A percentile compares a stretch with the other conserved stretches of the same genome.
Evolutionary conservation across 345 rosid species (phyloP).

Genomic region (Cochlearia excelsa): DNA sequence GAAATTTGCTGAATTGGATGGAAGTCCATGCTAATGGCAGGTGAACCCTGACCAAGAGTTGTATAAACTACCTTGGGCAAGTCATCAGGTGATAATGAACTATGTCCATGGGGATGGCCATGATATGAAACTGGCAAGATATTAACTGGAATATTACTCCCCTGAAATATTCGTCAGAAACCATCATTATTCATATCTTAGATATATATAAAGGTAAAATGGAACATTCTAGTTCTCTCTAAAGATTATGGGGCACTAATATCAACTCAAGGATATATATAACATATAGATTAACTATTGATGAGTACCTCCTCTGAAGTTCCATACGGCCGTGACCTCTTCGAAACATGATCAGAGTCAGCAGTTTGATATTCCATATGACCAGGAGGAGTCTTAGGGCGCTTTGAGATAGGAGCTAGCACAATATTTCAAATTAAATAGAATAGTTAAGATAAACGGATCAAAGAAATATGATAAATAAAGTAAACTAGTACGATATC

Average conservation of each 20-base stretch:
- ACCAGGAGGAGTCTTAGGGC: slow-evolving; percentile 68
- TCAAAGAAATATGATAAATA: not conserved
- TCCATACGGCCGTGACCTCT: slow-evolving; percentile 73
- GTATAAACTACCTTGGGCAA: slow-evolving; percentile 65
- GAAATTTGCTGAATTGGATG: slow-evolving; percentile 74
- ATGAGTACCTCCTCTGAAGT: slow-evolving; percentile 64
- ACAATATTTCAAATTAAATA: slow-evolving; percentile 12
- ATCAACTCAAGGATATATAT: slow-evolving; percentile 7
- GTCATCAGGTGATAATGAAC: slow-evolving; percentile 68
- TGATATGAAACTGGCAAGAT: slow-evolving; percentile 64
- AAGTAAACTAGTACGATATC: not conserved
- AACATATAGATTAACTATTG: not conserved
- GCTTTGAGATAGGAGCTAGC: slow-evolving; percentile 57
- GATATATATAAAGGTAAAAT: not conserved
- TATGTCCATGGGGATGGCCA: slow-evolving; percentile 69
- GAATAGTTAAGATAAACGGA: slow-evolving; percentile 3
- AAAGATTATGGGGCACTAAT: not conserved
- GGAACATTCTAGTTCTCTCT: slow-evolving; percentile 1
- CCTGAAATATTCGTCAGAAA: slow-evolving; percentile 42
- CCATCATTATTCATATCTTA: not conserved
- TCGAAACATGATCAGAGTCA: slow-evolving; percentile 66
- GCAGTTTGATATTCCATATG: slow-evolving; percentile 75
- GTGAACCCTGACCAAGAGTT: slow-evolving; percentile 64
- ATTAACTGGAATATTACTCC: slow-evolving; percentile 61
- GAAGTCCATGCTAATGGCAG: slow-evolving; percentile 87